Evolutionary conservation across 2,329 filamentous ascomycete genomes (phyloP), one percentile per base, ranked within the genome.

Genomic region (Dactylellina cionopaga): DNA sequence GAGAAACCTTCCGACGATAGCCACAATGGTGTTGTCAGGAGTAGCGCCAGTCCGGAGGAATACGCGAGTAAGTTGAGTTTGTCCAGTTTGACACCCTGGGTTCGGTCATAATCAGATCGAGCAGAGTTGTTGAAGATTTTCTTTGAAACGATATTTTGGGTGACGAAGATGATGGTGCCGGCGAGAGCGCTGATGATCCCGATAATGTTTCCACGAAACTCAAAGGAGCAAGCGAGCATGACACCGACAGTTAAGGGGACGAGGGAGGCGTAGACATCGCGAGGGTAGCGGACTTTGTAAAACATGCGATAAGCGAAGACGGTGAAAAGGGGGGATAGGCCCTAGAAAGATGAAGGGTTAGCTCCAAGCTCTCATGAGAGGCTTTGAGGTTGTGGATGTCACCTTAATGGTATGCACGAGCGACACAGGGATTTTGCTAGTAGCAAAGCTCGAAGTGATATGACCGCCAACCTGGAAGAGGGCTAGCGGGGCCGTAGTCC

Each of bases 71-170:
- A 84, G 79, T 99, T 99, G 39, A 99, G 87, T 82, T 99, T 99
- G 82, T 99, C 95, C 15, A 97, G 86, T 81, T 96, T 98, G 10
- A 84, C 81, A 0, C 85, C 84, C 31, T 84, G 80, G 0, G 86
- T 86, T 1, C 83, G 82, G 59, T 96, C 92, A 5, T 89, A 87
- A 81, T 97, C 94, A 1, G 92, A 91, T 68, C 89, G 89, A 5
- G 92, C 90, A 5, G 92, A 92, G 79, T 97, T 93, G 80, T 97
- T 99, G 84, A 99, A 99, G 7, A 99, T 88, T 75, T 92, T 92
- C 81, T 99, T 99, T 17, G 94, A 98, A 76, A 97, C 96, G 65
- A 99, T 99, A 79, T 99, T 99, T 79, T 99, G 95, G 0, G 92
- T 95, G 33, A 99, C 95, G 79, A 99, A 99, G 75, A 98, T 90